Conservation (phyloP, 2,329 filamentous ascomycete species). For the Didymella pomorum region DNA sequence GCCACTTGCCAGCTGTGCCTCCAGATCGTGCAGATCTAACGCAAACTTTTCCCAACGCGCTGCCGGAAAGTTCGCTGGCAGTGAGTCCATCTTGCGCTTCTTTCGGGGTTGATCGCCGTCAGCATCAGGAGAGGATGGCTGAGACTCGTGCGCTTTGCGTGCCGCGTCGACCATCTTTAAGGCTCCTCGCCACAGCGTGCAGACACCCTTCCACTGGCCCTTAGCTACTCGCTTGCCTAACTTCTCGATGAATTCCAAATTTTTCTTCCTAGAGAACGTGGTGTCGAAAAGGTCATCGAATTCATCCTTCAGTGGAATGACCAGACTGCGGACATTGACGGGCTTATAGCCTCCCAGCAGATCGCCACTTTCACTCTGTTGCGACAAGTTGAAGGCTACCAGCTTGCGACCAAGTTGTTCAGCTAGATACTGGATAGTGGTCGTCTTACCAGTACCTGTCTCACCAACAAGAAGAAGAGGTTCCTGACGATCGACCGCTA, state of each 20-base stretch:
- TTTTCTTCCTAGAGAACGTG: slow-evolving; percentile 88
- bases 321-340: slow-evolving; percentile 85
- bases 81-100: slow-evolving; percentile 68
- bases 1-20: slow-evolving; percentile 77
- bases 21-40: slow-evolving; percentile 76
- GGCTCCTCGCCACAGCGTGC: slow-evolving; percentile 87
- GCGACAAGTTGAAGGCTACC: slow-evolving; percentile 92
- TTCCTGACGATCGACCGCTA: slow-evolving; percentile 83
- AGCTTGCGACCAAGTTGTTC: slow-evolving; percentile 84
- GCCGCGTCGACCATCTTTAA: slow-evolving; percentile 80
- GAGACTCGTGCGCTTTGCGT: slow-evolving; percentile 52
- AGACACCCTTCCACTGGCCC: slow-evolving; percentile 85
- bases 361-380: slow-evolving; percentile 97
- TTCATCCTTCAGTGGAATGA: slow-evolving; percentile 89
- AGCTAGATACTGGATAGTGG: slow-evolving; percentile 91
- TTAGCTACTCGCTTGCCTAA: slow-evolving; percentile 81
- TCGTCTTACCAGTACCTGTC: slow-evolving; percentile 98
- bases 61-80: slow-evolving; percentile 62
- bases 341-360: slow-evolving; percentile 96
- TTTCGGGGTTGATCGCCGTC: slow-evolving; percentile 73
- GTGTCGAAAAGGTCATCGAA: slow-evolving; percentile 89
- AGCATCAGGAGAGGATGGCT: slow-evolving; percentile 48
- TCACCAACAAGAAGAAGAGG: slow-evolving; percentile 95
- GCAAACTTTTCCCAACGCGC: slow-evolving; percentile 84
- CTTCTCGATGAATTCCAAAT: slow-evolving; percentile 79